Conservation (phyloP, 139 green algal genomes). For the Tetraselmis chui region DNA sequence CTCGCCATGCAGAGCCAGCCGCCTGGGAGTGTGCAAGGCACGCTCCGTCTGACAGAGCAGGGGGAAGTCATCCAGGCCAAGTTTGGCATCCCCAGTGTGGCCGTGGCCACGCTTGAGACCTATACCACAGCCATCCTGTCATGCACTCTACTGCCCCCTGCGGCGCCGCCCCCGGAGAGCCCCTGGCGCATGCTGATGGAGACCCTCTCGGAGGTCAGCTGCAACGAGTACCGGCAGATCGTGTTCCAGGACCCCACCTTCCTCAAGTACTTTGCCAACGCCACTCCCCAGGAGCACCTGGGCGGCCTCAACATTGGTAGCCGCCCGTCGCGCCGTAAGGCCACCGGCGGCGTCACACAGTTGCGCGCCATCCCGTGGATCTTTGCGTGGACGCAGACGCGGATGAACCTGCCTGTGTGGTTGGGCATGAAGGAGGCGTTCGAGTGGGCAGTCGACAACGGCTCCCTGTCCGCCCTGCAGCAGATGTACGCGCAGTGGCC, state of each 20-base stretch:
- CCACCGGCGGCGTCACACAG: constrained; percentile 53
- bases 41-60: constrained; percentile 84
- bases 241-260: constrained; percentile 83
- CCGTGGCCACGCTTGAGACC: constrained; percentile 76
- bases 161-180: constrained; percentile 31
- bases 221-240: constrained; percentile 51
- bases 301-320: constrained; percentile 94
- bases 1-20: constrained; percentile 93
- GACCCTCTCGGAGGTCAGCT: constrained; percentile 53
- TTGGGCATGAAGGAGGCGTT: constrained; percentile 89
- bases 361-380: constrained; percentile 98
- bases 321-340: constrained; percentile 56
- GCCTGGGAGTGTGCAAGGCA: constrained; percentile 71
- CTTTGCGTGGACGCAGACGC: constrained; percentile 98
- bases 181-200: constrained; percentile 78
- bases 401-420: constrained; percentile 95
- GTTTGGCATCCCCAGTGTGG: constrained; percentile 85
- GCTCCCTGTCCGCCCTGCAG: constrained; percentile 30
- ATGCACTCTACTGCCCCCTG: constrained; percentile 62
- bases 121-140: constrained; percentile 83
- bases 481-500: constrained; percentile 95
- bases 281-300: constrained; percentile 89
- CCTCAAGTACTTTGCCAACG: constrained; percentile 81
- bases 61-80: constrained; percentile 84
- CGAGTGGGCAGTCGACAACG: constrained; percentile 37